Base-by-base conservation (phyloP, 2,329 filamentous ascomycete species). In the Aphanocladium album region DNA sequence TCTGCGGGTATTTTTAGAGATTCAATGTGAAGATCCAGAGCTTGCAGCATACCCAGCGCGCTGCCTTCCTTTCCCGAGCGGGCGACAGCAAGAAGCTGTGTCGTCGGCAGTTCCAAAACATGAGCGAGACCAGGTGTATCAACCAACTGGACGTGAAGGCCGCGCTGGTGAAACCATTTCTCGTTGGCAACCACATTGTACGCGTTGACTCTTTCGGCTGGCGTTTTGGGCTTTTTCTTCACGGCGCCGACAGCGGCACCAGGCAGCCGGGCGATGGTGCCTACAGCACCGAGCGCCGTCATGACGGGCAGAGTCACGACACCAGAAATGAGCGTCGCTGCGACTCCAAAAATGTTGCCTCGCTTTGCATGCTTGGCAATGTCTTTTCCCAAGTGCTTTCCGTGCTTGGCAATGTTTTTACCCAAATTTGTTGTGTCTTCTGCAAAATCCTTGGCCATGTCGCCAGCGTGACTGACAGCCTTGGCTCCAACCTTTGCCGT, bases 401-500 rank as follows among this genome's bases (percentile, higher is more conserved):
- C 70, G 62, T 78, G 76, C 8, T 64, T 64, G 2, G 66, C 64
- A 2, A 79, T 71, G 9, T 71, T 69, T 57, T 74, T 74, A 63
- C 75, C 72, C 25, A 76, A 67, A 5, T 65, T 65, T 49, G 67
- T 72, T 12, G 70, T 81, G 63, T 69, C 70, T 14, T 71, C 63
- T 56, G 72, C 67, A 1, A 80, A 52, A 23, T 71, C 65, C 39
- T 70, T 70, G 8, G 69, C 77, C 16, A 78, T 66, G 52, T 79
- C 77, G 35, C 70, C 73, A 1, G 76, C 77, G 62, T 79, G 78
- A 33, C 70, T 71, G 19, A 79, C 61, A 6, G 78, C 78, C 2
- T 76, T 73, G 54, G 77, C 74, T 0, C 76, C 75, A 0, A 80
- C 76, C 21, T 73, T 78, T 54, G 78, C 78, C 0, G 73, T 72